Evolutionary conservation across 192 early-diverging fungal genomes (phyloP).

Genomic region (Mortierella antarctica): DNA sequence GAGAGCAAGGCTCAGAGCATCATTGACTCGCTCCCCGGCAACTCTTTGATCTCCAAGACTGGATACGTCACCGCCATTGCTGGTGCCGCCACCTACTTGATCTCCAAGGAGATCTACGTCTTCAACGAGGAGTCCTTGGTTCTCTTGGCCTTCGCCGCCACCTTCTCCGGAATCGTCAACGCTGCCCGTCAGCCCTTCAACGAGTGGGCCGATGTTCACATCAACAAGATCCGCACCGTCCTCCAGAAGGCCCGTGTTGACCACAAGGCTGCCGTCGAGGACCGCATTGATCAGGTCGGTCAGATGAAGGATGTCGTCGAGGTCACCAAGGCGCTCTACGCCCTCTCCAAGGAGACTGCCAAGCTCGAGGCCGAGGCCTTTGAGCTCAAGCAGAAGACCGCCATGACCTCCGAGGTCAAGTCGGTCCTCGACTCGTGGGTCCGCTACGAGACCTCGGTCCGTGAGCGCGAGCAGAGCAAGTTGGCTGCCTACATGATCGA

Average conservation of each 20-base stretch:
- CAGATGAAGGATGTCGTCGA: constrained; percentile 94
- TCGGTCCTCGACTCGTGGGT: constrained; percentile 95
- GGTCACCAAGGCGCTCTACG: constrained; percentile 93
- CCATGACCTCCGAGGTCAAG: constrained; percentile 86
- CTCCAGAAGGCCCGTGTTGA: constrained; percentile 87
- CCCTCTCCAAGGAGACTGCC: constrained; percentile 95
- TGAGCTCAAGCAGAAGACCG: constrained; percentile 92
- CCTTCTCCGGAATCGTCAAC: constrained; percentile 82
- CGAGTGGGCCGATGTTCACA: constrained; percentile 77
- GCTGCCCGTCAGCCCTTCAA: constrained; percentile 84
- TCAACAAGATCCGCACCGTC: constrained; percentile 83
- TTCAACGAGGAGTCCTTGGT: constrained; percentile 94
- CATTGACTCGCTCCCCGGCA: constrained; percentile 93
- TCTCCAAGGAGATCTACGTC: constrained; percentile 99
- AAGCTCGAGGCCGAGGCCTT: constrained; percentile 94
- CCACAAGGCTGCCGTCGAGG: constrained; percentile 91
- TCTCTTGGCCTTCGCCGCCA: constrained; percentile 81
- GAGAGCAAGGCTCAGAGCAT: constrained; percentile 89
- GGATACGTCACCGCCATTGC: constrained; percentile 85
- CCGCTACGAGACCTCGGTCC: constrained; percentile 92
- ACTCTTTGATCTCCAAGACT: constrained; percentile 89
- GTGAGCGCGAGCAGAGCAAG: constrained; percentile 93
- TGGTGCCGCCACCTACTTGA: constrained; percentile 85
- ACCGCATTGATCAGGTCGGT: constrained; percentile 90
- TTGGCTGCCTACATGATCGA: constrained; percentile 87